These are phyloP conservation scores for Candida odintsovae DNA, from an alignment of 805 yeast species.

Conservation along the genomic window DNA sequence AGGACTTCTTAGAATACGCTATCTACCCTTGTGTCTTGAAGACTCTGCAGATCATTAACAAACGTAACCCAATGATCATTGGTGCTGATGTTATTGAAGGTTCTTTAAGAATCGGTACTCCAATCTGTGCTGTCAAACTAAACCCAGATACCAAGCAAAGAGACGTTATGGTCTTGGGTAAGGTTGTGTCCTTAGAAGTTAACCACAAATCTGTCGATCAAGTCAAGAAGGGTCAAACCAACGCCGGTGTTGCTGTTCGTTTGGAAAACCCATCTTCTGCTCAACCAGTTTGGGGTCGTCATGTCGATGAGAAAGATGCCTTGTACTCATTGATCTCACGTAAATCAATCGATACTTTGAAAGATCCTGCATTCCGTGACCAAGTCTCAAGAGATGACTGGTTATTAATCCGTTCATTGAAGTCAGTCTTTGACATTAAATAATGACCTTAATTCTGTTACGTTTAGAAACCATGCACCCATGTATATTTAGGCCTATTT, in stretches of 20 bases:
- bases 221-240: slow-evolving; percentile 91
- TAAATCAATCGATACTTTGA: slow-evolving; percentile 91
- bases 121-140: slow-evolving; percentile 86
- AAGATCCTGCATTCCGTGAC: slow-evolving; percentile 96
- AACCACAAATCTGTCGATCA: slow-evolving; percentile 78
- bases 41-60: slow-evolving; percentile 93
- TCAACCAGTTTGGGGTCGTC: slow-evolving; percentile 99
- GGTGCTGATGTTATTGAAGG: slow-evolving; percentile 98
- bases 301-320: slow-evolving; percentile 87
- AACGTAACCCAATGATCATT: slow-evolving; percentile 97
- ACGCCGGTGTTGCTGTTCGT: slow-evolving; percentile 98
- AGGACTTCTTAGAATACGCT: slow-evolving; percentile 82
- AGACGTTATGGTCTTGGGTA: slow-evolving; percentile 69
- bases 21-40: slow-evolving; percentile 93
- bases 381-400: slow-evolving; percentile 94
- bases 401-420: slow-evolving; percentile 83
- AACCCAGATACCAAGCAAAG: slow-evolving; percentile 82
- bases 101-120: slow-evolving; percentile 83
- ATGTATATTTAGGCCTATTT: neutral
- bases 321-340: slow-evolving; percentile 88
- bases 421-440: slow-evolving; percentile 78
- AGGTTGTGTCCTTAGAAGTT: slow-evolving; percentile 88
- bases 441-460: slow-evolving; percentile 14
- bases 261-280: slow-evolving; percentile 87
- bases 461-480: neutral